phyloP scores from a whole-genome alignment of 106 monocot genomes.

The Dactylorhiza incarnata region DNA sequence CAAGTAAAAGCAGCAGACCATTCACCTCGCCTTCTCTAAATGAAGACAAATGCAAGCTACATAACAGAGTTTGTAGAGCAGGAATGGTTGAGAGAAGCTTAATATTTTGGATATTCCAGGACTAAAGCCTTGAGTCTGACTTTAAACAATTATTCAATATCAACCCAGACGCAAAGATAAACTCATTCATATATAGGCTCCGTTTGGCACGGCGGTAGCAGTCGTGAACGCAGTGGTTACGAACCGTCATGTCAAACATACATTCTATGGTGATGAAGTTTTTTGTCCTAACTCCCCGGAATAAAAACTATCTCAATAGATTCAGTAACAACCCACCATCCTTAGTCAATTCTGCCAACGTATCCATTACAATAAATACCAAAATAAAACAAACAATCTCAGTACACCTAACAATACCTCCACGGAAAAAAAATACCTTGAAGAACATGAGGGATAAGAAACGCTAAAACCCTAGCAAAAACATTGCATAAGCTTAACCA shows the following conservation, averaged over 20 bases:
- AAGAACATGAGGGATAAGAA: not conserved
- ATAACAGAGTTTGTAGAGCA: not conserved
- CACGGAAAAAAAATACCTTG: not conserved
- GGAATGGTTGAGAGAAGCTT: constrained; percentile 2
- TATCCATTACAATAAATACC: not conserved
- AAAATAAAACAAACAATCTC: not conserved
- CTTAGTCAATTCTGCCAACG: not conserved
- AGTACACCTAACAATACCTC: not conserved
- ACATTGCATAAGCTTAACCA: not conserved
- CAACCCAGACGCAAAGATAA: not conserved
- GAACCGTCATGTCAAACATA: no score
- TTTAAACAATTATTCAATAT: not conserved
- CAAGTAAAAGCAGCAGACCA: not conserved
- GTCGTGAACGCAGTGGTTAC: no score
- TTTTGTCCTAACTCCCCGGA: no score
- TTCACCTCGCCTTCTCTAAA: not conserved
- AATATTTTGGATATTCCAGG: not conserved
- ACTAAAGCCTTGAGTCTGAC: not conserved
- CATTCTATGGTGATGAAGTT: no score
- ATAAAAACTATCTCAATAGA: no score
- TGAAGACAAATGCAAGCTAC: not conserved
- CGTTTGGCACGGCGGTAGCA: no score
- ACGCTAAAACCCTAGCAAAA: constrained; percentile 4
- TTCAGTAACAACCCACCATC: not conserved
- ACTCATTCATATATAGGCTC: not conserved